phyloP scores from a whole-genome alignment of 805 yeast genomes.

The Metschnikowia matae region DNA sequence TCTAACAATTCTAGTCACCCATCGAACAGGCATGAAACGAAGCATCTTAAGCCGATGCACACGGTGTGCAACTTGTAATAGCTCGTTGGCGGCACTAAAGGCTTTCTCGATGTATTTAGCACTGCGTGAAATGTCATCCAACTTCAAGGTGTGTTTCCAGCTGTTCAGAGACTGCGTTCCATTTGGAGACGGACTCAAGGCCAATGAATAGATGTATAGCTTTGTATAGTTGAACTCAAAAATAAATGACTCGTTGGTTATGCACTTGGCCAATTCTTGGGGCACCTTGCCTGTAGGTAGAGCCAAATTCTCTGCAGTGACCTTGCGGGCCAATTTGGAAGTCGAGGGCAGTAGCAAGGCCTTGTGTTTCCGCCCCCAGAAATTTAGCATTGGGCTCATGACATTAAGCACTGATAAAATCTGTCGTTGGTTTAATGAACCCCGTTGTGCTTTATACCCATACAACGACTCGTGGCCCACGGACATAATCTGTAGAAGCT shows the following conservation, averaged over 20 bases:
- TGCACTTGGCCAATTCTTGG: constrained; percentile 35
- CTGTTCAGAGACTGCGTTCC: constrained; percentile 7
- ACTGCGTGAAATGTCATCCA: constrained; percentile 68
- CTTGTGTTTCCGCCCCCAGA: constrained; percentile 69
- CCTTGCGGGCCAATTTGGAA: constrained; percentile 33
- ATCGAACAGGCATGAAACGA: constrained; percentile 83
- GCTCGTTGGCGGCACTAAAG: constrained; percentile 77
- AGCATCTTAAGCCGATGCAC: constrained; percentile 62
- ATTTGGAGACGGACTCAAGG: constrained; percentile 48
- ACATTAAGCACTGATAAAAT: constrained; percentile 68
- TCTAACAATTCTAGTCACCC: constrained; percentile 82
- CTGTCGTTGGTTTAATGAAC: constrained; percentile 52
- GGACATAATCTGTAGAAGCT: constrained; percentile 70
- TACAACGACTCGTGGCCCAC: constrained; percentile 83
- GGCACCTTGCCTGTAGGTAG: constrained; percentile 33
- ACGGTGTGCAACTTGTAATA: constrained; percentile 64
- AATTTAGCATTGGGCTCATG: constrained; percentile 69
- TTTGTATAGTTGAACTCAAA: constrained; percentile 84
- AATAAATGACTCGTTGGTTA: constrained; percentile 68
- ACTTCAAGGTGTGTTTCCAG: constrained; percentile 33
- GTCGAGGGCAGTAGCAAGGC: constrained; percentile 49
- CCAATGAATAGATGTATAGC: constrained; percentile 78
- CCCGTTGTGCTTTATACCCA: constrained; percentile 55
- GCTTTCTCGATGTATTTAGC: constrained; percentile 81
- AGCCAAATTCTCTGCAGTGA: constrained; percentile 24